Percentiles rank a stretch among this genome's conserved stretches.
Conservation (phyloP, 768 basidiomycete species). For the Amyloporia xantha region DNA sequence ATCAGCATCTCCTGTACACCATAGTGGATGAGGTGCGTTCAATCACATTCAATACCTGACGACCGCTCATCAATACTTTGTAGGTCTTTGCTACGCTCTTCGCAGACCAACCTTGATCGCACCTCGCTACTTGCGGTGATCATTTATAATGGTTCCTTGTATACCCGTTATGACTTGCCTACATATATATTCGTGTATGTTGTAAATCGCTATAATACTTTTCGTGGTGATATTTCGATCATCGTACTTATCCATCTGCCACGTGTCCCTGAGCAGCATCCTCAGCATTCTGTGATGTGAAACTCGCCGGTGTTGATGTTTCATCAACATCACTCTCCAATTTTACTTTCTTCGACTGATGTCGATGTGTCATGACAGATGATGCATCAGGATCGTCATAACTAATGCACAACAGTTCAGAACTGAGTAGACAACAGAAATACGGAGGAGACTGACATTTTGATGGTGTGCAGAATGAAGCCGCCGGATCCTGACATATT, state of each 20-base stretch:
- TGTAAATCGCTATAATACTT: not conserved
- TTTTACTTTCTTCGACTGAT: conserved; percentile 28
- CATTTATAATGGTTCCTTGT: no score
- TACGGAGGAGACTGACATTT: conserved; percentile 59
- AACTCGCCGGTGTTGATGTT: not conserved
- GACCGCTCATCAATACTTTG: not conserved
- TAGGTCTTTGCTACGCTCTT: conserved; percentile 58
- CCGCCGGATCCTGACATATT: conserved; percentile 84
- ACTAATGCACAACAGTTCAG: conserved; percentile 26
- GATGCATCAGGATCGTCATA: conserved; percentile 62
- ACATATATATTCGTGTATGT: not conserved
- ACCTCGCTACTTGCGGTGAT: no score
- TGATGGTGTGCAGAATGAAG: conserved; percentile 77
- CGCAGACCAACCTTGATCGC: conserved; percentile 35
- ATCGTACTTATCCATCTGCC: no score
- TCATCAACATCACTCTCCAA: not conserved
- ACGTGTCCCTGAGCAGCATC: no score
- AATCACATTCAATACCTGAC: not conserved
- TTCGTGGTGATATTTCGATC: no score
- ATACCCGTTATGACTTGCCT: not conserved
- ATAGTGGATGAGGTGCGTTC: conserved; percentile 79
- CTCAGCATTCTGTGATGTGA: no score
- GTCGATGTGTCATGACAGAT: conserved; percentile 43
- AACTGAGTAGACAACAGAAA: not conserved
- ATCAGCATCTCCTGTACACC: conserved; percentile 87